Base-by-base conservation (phyloP, 345 rosid genomes). In the Camelina neglecta region DNA sequence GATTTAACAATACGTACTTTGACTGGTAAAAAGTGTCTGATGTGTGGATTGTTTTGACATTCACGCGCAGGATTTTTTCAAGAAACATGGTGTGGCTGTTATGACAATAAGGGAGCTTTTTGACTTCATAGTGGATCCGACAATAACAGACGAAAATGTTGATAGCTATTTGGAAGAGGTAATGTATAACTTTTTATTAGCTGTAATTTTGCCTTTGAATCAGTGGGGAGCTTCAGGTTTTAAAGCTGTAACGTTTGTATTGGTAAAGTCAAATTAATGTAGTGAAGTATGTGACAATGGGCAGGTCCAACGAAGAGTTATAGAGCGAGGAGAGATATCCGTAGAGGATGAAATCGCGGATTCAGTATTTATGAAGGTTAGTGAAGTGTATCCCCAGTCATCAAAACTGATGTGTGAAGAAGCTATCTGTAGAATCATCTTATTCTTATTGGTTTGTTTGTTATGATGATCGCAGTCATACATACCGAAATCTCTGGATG, bases 141-240 rank as follows among this genome's bases (percentile, higher is more conserved):
- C 91, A 18, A 95, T 95, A n/a, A 70, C 87, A 11, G 99, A 95
- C 54, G 93, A 88, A 58, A 74, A 81, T 47, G 81, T 94, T 42
- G 99, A 95, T 72, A 72, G 84, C 82, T 94, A 94, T 76, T 80
- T 94, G 85, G 97, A 90, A 73, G 90, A 92, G 95, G 98, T 94
- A 71, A 73, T 44, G 15, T 36, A 35, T 7, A 11, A 20, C 49
- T 6, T 31, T 9, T 15, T 16, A 44, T 2, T 4, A 44, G 13
- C 0, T 49, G 39, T 12, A n/a, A 21, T 13, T 2, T 5, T 23
- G 61, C 69, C 20, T n/a, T 47, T 35, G 20, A 42, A 45, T 11
- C 45, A 55, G 2, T 44, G 50, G 24, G 24, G 2, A 6, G 78
- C 57, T 67, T 23, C 5, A 55, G 44, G 15, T 36, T 7, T 7